Base-by-base conservation (phyloP, 768 basidiomycete genomes). In the Lentinula guzmanii region DNA sequence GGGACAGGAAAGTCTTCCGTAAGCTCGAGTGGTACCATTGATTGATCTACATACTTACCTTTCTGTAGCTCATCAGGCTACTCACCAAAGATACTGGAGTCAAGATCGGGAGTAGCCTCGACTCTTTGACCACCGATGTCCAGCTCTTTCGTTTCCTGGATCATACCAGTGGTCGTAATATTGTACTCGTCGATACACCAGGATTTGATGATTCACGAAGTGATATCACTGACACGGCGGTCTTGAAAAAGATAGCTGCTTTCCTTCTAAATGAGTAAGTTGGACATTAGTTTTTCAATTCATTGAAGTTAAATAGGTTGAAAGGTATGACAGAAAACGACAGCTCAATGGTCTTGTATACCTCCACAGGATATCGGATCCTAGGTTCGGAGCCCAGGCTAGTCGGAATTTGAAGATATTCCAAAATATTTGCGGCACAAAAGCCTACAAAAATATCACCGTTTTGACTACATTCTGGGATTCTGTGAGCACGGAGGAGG, bases 381-480 rank as follows among this genome's bases (percentile, higher is more conserved):
- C 69, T 59, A 65, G 72, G 39, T 70, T 78, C 64, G 72, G 70
- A 53, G 75, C 74, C 34, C 72, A 71, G 11, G 70, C 76, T 35
- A 69, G 63, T 35, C 72, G 72, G 61, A 82, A 80, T 68, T 74
- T 81, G 43, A 68, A 68, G 18, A 76, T 81, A 69, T 81, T 81
- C 65, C 72, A 74, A 54, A 71, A 75, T 37, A 73, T 81, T 18
- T 81, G 79, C 65, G 80, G 80, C 34, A 72, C 73, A n/a, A 70
- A 64, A 50, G 69, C 74, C 4, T 76, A 79, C 64, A 71, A 76
- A 54, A 79, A 80, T 62, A 78, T 81, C 46, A 71, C 78, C 42
- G 69, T 81, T 58, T 71, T 75, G 58, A 80, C 80, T 62, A 80
- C 73, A 45, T 79, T 75, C 75, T 80, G 79, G 78, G 72, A 72